phyloP scores from a whole-genome alignment of 768 basidiomycete genomes.

The Arthromyces matolae region DNA sequence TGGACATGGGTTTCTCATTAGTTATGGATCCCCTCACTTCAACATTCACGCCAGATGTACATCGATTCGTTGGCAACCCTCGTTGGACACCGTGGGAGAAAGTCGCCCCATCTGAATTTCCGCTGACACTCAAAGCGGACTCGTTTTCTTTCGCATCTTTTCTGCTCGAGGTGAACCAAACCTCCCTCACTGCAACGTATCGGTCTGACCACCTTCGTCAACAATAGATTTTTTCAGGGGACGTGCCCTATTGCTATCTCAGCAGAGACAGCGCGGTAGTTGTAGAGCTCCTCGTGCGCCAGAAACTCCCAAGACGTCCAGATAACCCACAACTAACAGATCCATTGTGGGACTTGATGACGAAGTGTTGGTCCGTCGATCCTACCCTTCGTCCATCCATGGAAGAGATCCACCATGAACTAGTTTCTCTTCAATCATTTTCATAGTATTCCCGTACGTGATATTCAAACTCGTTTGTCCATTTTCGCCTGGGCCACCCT shows the following conservation, averaged over 20 bases:
- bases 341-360: slow-evolving; percentile 13
- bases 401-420: slow-evolving; percentile 5
- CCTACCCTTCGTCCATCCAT: slow-evolving; percentile 14
- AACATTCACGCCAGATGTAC: slow-evolving; percentile 1
- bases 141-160: slow-evolving; percentile 15
- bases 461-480: too few relatives aligned
- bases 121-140: slow-evolving; percentile 13
- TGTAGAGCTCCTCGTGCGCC: slow-evolving; percentile 13
- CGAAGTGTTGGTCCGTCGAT: slow-evolving; percentile 7
- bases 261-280: slow-evolving; percentile 15
- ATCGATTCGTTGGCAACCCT: slow-evolving; percentile 3
- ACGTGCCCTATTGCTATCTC: slow-evolving; percentile 12
- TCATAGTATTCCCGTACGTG: too few relatives aligned
- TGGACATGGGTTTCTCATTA: slow-evolving; percentile 10
- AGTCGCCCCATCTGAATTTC: slow-evolving; percentile 3
- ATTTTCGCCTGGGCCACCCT: too few relatives aligned
- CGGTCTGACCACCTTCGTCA: too few relatives aligned
- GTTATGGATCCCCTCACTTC: slow-evolving; percentile 1
- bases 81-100: slow-evolving; percentile 16
- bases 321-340: slow-evolving; percentile 9
- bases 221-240: slow-evolving; percentile 11
- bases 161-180: slow-evolving; percentile 11
- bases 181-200: neutral
- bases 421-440: neutral
- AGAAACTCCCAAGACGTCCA: slow-evolving; percentile 13